Conservation (phyloP, 2,329 filamentous ascomycete species). For the Exophiala aquamarina region DNA sequence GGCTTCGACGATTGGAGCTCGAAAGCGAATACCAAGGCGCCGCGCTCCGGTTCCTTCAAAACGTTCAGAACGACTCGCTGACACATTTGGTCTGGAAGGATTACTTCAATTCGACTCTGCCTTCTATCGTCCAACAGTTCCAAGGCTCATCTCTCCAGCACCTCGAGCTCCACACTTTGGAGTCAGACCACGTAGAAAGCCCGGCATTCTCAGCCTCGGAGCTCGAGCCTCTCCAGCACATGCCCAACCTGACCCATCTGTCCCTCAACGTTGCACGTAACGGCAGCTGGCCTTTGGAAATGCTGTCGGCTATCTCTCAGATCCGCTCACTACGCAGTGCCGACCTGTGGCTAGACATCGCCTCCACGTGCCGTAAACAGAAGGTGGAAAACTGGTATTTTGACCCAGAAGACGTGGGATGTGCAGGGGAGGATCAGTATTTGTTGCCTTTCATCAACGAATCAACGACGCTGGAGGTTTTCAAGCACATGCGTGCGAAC, state of each 20-base stretch:
- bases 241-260: background rate
- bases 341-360: constrained; percentile 6
- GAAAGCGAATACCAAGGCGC: background rate
- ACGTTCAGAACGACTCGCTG: background rate
- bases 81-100: background rate
- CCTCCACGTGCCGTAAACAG: background rate
- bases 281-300: constrained; percentile 2
- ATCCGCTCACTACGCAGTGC: background rate
- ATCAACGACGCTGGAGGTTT: background rate
- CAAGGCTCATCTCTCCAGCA: background rate
- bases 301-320: background rate
- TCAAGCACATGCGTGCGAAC: background rate
- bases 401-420: background rate
- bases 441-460: constrained; percentile 3
- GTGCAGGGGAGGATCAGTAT: background rate
- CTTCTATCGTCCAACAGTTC: background rate
- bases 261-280: constrained; percentile 3
- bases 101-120: background rate
- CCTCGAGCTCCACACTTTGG: background rate
- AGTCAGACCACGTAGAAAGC: background rate
- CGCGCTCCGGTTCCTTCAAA: too few species aligned
- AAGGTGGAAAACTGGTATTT: background rate
- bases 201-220: background rate
- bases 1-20: background rate
- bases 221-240: background rate